phyloP scores from a whole-genome alignment of 2,329 filamentous ascomycete species.

The Shiraia sp. region DNA sequence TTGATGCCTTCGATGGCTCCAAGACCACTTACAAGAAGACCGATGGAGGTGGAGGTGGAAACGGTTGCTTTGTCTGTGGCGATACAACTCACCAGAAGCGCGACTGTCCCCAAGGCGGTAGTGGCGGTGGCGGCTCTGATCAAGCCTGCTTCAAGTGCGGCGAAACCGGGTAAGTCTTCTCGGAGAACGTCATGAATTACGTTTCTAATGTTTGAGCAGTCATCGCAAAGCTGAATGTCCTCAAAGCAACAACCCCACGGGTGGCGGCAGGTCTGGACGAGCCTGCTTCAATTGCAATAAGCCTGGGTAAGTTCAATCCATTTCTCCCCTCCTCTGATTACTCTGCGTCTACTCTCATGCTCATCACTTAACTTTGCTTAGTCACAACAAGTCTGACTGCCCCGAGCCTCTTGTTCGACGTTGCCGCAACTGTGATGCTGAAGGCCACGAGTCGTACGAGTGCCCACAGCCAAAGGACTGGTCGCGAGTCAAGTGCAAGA shows the following conservation, averaged over 20 bases:
- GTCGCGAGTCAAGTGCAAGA: slow-evolving; percentile 62
- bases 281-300: slow-evolving; percentile 27
- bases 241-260: slow-evolving; percentile 19
- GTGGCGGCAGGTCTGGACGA: slow-evolving; percentile 14
- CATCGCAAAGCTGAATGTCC: slow-evolving; percentile 31
- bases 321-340: too few relatives aligned
- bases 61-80: slow-evolving; percentile 32
- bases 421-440: slow-evolving; percentile 66
- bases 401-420: slow-evolving; percentile 35
- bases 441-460: slow-evolving; percentile 61
- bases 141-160: slow-evolving; percentile 39
- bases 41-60: slow-evolving; percentile 11
- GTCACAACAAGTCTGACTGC: slow-evolving; percentile 34
- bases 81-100: slow-evolving; percentile 27
- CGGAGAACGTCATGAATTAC: neutral
- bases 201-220: slow-evolving; percentile 6
- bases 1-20: slow-evolving; percentile 28
- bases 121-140: slow-evolving; percentile 13
- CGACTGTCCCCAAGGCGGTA: slow-evolving; percentile 23
- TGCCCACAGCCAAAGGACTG: slow-evolving; percentile 61
- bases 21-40: slow-evolving; percentile 27
- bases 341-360: too few relatives aligned
- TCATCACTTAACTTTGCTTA: slow-evolving; percentile 4
- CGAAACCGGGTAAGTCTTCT: slow-evolving; percentile 18
- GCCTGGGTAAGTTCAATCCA: slow-evolving; percentile 15